Percentiles rank a stretch among this genome's conserved stretches.
Conservation (phyloP, 768 basidiomycete species). For the Epithele typhae region DNA sequence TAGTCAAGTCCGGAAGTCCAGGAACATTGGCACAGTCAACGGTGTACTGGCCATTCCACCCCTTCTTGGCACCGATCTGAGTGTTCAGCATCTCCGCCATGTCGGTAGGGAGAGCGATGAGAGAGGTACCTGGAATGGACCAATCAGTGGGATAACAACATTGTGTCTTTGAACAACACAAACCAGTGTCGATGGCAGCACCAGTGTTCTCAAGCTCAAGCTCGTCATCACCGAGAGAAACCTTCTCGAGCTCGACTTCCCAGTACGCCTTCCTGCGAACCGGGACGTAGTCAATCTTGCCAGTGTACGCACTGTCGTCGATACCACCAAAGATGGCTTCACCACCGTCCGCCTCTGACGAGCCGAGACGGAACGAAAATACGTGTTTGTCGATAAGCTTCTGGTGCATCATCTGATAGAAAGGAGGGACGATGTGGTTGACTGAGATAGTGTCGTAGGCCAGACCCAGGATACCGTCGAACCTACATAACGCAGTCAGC, state of each 20-base stretch:
- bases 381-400: conserved; percentile 78
- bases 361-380: conserved; percentile 92
- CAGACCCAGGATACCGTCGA: conserved; percentile 93
- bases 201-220: conserved; percentile 93
- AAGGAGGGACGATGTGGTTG: conserved; percentile 88
- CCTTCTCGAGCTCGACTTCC: conserved; percentile 92
- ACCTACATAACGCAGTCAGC: conserved; percentile 41
- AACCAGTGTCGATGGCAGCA: conserved; percentile 87
- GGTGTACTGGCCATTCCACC: conserved; percentile 95
- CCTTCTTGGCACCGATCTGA: conserved; percentile 89
- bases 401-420: conserved; percentile 88
- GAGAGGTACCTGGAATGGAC: conserved; percentile 65
- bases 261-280: conserved; percentile 95
- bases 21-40: conserved; percentile 86
- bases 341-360: conserved; percentile 83
- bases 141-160: background rate
- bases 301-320: conserved; percentile 70
- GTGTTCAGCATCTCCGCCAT: conserved; percentile 97
- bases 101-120: conserved; percentile 91
- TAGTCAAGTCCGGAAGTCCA: conserved; percentile 76
- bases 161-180: too few species aligned
- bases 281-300: conserved; percentile 82
- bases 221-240: conserved; percentile 80
- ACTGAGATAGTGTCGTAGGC: conserved; percentile 95
- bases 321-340: conserved; percentile 92